phyloP scores from a whole-genome alignment of 495 filamentous ascomycete species.

The Evernia prunastri region DNA sequence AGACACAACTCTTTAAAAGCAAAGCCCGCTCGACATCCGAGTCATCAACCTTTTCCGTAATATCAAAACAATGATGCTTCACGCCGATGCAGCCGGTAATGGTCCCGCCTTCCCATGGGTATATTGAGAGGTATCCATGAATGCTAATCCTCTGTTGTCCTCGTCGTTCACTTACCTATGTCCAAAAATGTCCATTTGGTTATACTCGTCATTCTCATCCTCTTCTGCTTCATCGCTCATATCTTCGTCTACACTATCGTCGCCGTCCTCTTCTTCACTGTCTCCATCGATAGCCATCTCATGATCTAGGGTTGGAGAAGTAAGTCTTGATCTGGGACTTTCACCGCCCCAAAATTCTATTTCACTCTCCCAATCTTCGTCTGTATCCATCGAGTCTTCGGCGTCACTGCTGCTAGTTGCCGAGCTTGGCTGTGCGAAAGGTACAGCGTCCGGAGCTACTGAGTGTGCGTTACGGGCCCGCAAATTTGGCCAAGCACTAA shows the following conservation, averaged over 20 bases:
- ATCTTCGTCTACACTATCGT: constrained; percentile 32
- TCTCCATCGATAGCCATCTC: constrained; percentile 32
- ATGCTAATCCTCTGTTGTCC: neutral
- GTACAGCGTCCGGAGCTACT: constrained; percentile 37
- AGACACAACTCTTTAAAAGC: neutral
- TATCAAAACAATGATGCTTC: no score
- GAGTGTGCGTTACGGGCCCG: constrained; percentile 37
- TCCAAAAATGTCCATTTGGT: constrained; percentile 61
- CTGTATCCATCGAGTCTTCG: constrained; percentile 36
- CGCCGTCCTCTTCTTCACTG: constrained; percentile 33
- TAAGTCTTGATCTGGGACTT: constrained; percentile 40
- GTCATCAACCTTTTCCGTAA: neutral
- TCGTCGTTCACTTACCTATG: constrained; percentile 46
- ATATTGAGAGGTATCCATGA: neutral
- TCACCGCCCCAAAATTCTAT: constrained; percentile 58
- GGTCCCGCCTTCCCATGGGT: neutral
- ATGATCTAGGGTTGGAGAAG: constrained; percentile 36
- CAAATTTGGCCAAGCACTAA: constrained; percentile 18
- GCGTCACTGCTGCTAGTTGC: constrained; percentile 33
- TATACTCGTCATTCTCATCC: constrained; percentile 44
- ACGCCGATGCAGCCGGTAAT: neutral
- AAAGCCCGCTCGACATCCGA: neutral
- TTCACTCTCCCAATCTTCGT: constrained; percentile 46
- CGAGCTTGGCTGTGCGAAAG: constrained; percentile 36
- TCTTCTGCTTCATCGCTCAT: constrained; percentile 44